A percentile compares a stretch with the other conserved stretches of the same genome.
Evolutionary conservation across 805 yeast genomes (phyloP).

Genomic region (Nakazawaea ernobii): DNA sequence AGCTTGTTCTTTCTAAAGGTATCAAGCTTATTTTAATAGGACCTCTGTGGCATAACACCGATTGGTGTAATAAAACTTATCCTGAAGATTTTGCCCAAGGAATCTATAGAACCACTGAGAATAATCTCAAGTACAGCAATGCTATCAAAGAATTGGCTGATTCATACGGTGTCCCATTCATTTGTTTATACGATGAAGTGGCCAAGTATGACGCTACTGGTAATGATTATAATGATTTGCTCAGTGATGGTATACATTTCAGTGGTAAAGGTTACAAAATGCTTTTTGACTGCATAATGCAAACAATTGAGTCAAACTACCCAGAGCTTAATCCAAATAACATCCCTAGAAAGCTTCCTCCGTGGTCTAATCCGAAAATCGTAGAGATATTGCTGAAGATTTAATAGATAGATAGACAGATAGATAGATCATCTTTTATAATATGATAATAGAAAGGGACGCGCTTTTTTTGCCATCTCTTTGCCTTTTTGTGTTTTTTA

Average conservation of each 20-base stretch:
- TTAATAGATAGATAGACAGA: not conserved
- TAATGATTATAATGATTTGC: conserved; percentile 15
- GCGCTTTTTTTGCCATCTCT: too few relatives aligned
- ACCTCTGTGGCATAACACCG: conserved; percentile 52
- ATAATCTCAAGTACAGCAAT: conserved; percentile 43
- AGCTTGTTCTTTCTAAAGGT: conserved; percentile 30
- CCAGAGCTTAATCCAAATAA: conserved; percentile 27
- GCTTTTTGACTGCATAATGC: conserved; percentile 27
- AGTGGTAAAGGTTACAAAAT: conserved; percentile 32
- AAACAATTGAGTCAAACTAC: conserved; percentile 24
- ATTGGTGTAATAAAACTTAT: conserved; percentile 29
- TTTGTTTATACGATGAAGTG: conserved; percentile 48
- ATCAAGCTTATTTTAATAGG: conserved; percentile 56
- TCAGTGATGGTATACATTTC: conserved; percentile 43
- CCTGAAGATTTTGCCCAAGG: conserved; percentile 33
- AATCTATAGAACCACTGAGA: conserved; percentile 38
- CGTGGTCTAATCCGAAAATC: conserved; percentile 15
- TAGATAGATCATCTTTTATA: not conserved
- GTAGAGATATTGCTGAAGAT: not conserved
- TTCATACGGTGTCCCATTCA: conserved; percentile 45
- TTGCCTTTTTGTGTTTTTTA: too few relatives aligned
- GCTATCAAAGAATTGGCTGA: conserved; percentile 41
- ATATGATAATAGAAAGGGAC: too few relatives aligned
- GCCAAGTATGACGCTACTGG: conserved; percentile 24
- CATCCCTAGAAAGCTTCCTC: conserved; percentile 17